phyloP scores from a whole-genome alignment of 108 stramenopile species.

The Skeletonema grethae region DNA sequence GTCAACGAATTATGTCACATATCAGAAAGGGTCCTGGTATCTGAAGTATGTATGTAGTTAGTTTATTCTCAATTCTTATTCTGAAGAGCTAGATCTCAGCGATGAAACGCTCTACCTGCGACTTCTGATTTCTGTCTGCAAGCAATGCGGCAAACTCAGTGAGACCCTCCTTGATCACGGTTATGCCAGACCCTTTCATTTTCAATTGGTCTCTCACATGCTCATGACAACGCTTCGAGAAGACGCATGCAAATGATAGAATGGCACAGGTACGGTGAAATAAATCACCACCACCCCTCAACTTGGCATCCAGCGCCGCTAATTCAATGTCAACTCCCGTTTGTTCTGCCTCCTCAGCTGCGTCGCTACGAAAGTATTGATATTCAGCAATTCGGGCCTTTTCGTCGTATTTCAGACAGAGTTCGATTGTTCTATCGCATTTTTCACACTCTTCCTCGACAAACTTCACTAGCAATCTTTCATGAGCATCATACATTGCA shows the following conservation, averaged over 20 bases:
- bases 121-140: constrained; percentile 34
- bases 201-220: constrained; percentile 63
- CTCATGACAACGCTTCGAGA: constrained; percentile 70
- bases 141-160: constrained; percentile 40
- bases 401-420: constrained; percentile 70
- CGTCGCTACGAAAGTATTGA: constrained; percentile 64
- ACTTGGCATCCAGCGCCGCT: constrained; percentile 74
- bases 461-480: constrained; percentile 73
- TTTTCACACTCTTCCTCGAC: constrained; percentile 73
- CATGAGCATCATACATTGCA: constrained; percentile 68
- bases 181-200: constrained; percentile 67
- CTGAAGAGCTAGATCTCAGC: constrained; percentile 16
- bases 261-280: constrained; percentile 78
- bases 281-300: constrained; percentile 75
- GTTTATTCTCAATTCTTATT: background rate
- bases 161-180: constrained; percentile 44
- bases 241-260: constrained; percentile 61
- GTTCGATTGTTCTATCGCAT: constrained; percentile 78
- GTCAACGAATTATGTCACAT: no score
- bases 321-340: constrained; percentile 56
- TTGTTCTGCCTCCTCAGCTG: constrained; percentile 58
- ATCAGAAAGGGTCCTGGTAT: no score
- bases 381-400: constrained; percentile 75
- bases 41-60: background rate
- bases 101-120: constrained; percentile 46